These are phyloP conservation scores for Teratosphaeria gauchensis DNA, from an alignment of 2,329 filamentous ascomycete species.

Conservation along the genomic window DNA sequence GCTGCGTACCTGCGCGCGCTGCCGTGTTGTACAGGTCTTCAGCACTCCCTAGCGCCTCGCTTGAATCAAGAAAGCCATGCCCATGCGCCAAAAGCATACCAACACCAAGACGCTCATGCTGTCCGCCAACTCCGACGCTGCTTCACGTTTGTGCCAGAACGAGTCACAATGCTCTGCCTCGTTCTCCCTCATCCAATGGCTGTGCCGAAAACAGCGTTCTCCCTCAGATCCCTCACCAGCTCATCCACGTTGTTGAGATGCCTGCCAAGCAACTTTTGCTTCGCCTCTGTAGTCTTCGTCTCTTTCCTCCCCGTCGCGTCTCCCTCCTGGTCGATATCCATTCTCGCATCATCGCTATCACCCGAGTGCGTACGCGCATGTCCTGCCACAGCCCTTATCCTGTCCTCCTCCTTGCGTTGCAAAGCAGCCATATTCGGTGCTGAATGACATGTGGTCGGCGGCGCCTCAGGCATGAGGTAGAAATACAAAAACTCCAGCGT, in stretches of 20 bases:
- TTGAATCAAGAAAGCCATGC: not conserved
- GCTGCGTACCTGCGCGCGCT: not conserved
- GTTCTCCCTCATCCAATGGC: not conserved
- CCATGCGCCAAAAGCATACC: not conserved
- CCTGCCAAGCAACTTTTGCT: slow-evolving; percentile 65
- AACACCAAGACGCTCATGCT: not conserved
- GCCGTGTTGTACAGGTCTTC: not conserved
- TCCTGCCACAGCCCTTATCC: slow-evolving; percentile 5
- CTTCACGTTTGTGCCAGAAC: not conserved
- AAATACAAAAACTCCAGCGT: slow-evolving; percentile 98
- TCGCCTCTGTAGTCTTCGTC: slow-evolving; percentile 65
- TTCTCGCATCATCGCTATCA: slow-evolving; percentile 25
- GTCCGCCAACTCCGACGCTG: not conserved
- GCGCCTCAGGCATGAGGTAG: slow-evolving; percentile 87
- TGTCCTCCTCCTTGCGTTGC: slow-evolving; percentile 10
- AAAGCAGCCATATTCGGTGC: slow-evolving; percentile 17
- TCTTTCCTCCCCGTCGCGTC: slow-evolving; percentile 39
- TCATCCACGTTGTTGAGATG: slow-evolving; percentile 78
- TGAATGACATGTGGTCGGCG: slow-evolving; percentile 11
- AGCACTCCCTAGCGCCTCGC: not conserved
- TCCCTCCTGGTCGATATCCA: slow-evolving; percentile 14
- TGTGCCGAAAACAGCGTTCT: slow-evolving; percentile 59
- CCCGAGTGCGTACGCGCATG: slow-evolving; percentile 23
- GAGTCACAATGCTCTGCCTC: not conserved
- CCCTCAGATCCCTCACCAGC: slow-evolving; percentile 68